Conservation (phyloP, 1,284 basidiomycete genomes). For the Schizophyllum commune region DNA sequence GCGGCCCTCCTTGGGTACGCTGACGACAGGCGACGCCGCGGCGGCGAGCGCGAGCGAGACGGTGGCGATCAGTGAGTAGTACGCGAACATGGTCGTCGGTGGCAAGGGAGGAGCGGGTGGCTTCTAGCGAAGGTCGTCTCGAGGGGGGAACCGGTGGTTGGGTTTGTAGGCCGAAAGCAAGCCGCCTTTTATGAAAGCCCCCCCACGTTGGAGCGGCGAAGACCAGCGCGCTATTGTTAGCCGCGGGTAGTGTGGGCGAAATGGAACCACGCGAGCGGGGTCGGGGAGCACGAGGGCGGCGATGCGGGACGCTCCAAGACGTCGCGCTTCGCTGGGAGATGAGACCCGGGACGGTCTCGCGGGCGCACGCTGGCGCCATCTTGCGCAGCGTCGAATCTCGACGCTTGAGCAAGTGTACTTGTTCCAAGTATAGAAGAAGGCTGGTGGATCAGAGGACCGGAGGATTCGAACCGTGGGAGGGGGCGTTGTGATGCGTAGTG, state of each 20-base stretch:
- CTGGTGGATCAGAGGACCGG: no score
- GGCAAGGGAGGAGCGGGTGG: neutral
- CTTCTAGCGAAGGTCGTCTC: neutral
- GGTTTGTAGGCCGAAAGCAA: neutral
- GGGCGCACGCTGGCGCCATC: neutral
- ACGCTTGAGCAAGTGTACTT: neutral
- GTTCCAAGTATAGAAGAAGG: neutral
- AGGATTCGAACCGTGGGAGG: neutral
- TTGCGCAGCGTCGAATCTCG: neutral
- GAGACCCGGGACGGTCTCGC: neutral
- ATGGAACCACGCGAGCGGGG: neutral
- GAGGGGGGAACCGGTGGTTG: neutral
- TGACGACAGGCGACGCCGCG: neutral
- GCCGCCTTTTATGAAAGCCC: neutral
- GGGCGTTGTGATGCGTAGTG: neutral
- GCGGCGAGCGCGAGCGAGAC: constrained; percentile 4
- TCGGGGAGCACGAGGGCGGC: neutral
- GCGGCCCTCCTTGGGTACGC: neutral
- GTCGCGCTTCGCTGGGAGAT: neutral
- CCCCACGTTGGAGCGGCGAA: neutral
- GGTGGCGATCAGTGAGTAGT: constrained; percentile 1
- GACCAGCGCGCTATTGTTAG: neutral
- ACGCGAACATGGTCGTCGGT: constrained; percentile 2
- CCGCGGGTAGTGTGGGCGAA: neutral
- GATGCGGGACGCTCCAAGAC: neutral